Conservation (phyloP, 202 grass and related monocot genomes). For the Bolboschoenoplectus hybrid region DNA sequence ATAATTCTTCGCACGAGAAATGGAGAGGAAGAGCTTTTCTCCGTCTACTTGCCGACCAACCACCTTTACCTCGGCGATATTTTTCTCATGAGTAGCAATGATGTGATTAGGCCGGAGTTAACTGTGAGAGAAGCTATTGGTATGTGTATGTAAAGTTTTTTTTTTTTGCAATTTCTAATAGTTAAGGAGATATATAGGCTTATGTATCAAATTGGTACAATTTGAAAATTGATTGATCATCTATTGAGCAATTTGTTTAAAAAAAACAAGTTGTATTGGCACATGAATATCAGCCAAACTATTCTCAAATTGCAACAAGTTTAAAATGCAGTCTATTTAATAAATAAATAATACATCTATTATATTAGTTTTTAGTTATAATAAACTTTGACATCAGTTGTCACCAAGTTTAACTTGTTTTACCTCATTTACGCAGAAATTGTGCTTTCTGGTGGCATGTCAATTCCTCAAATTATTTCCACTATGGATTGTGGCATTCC, state of each 20-base stretch:
- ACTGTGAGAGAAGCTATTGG: slow-evolving; percentile 74
- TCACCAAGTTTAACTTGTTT: slow-evolving; percentile 5
- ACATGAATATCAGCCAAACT: neutral
- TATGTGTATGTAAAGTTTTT: neutral
- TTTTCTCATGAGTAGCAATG: slow-evolving; percentile 55
- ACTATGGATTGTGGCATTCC: slow-evolving; percentile 40
- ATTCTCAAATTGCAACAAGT: neutral
- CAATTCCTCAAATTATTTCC: slow-evolving; percentile 56
- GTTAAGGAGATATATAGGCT: neutral
- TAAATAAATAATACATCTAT: neutral
- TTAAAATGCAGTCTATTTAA: neutral
- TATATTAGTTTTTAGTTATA: neutral
- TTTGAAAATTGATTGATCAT: neutral
- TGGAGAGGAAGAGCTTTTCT: slow-evolving; percentile 47
- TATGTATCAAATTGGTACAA: neutral
- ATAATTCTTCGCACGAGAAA: slow-evolving; percentile 49
- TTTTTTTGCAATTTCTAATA: neutral
- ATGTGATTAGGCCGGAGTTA: slow-evolving; percentile 64
- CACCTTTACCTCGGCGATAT: slow-evolving; percentile 77
- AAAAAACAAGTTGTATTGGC: neutral
- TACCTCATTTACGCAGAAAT: slow-evolving; percentile 47
- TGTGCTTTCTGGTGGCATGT: slow-evolving; percentile 77
- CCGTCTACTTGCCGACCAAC: slow-evolving; percentile 69
- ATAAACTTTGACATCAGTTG: neutral
- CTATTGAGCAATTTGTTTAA: neutral